Base-by-base conservation (phyloP, 2,329 filamentous ascomycete genomes). In the Colletotrichum musae region DNA sequence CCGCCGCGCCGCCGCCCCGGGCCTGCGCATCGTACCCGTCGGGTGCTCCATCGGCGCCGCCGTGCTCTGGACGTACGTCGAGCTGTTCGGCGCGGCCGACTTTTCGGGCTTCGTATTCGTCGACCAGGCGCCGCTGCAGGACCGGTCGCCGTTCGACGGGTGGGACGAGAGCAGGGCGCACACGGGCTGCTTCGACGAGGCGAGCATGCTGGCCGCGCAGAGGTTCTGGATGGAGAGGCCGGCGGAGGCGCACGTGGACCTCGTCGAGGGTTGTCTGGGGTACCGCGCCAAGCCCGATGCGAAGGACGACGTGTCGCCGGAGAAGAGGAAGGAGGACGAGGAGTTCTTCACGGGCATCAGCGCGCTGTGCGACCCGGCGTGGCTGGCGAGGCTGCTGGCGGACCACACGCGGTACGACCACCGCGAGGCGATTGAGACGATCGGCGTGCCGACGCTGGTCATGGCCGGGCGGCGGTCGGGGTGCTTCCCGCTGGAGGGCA, bases 341-440 rank as follows among this genome's bases (percentile, higher is more conserved):
- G 74, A 71, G 1, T 82, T 81, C 64, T 83, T 82, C 63, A 74
- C 73, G 26, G 58, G 61, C 1, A 79, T 81, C 39, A 80, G 78
- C 48, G 72, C 69, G 7, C 65, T 70, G 43, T 82, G 81, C 70
- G 80, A 82, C 32, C 74, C 74, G n/a, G 69, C 48, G 15, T 83
- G 81, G 81, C 71, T 82, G 24, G 80, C 80, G 28, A 73, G 75
- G 59, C 60, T 83, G 67, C 68, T 83, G 43, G 78, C 78, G 1
- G 80, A 83, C 57, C 81, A 82, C 62, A 83, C 81, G 56, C 68
- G 80, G 26, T 83, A 82, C 63, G 81, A 83, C 59, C 81, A 83
- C 72, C 79, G 81, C 45, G 81, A 83, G 73, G 80, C 80, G 1
- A 74, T 79, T 36, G 80, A 81, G 71, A 64, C 67, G 32, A 78